Evolutionary conservation across 108 stramenopile genomes (phyloP), one percentile per base, ranked within the genome.

Genomic region (Nitzschia sp.): DNA sequence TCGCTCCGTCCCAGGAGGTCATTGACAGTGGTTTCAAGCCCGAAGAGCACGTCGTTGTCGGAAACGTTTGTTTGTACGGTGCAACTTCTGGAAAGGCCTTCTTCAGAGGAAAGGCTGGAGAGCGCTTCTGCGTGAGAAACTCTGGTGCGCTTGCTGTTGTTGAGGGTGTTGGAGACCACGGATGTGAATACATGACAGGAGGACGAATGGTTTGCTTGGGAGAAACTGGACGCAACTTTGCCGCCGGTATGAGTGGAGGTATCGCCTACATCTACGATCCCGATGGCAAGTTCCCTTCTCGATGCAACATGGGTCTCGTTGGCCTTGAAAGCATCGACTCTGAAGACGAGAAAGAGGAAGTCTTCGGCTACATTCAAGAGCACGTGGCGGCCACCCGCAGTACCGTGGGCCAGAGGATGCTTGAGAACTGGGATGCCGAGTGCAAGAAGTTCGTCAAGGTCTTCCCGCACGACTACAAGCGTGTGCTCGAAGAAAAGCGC

Each of bases 111-210:
- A 94, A 95, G 79, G 97, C 92, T 42, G 97, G 97, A 18, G 97
- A 99, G 68, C 95, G 98, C 47, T 99, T 99, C 83, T 95, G 95
- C 59, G 98, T 99, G 42, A 94, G 98, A 18, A 99, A 99, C 81
- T 94, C 92, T 21, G 98, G 98, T 28, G 98, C 97, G 13, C 69
- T 94, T 54, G 96, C 97, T 8, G 97, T 99, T 35, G 96, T 97
- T 27, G 98, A 99, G 71, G 98, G 98, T 29, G 86, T 93, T 45
- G 98, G 98, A 58, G 97, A 98, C 76, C 98, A 99, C 76, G 95
- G 97, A 31, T 95, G 93, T 53, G 98, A 99, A 84, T 99, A 99
- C 89, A 99, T 99, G 98, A 99, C 98, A 27, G 97, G 97, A 47
- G 97, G 97, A 58, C 65, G 84, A 42, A 85, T 98, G 56, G 95